Percentiles rank a stretch among this genome's conserved stretches.
Conservation (phyloP, 371 early-diverging fungal genomes). For the Thermomucor indicae-seudaticae region DNA sequence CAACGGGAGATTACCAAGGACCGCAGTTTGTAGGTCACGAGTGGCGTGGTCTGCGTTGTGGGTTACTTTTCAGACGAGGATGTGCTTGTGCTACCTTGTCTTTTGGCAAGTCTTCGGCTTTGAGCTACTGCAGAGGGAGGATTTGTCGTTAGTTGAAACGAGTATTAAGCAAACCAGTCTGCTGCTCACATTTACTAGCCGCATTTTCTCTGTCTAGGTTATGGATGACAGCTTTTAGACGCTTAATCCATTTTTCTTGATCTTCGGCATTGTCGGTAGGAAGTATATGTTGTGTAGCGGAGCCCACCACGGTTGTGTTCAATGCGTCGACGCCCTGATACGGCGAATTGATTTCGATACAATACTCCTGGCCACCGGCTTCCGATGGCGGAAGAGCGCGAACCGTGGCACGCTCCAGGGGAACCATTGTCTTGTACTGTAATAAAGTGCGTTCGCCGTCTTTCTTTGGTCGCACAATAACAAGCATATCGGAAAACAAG, state of each 20-base stretch:
- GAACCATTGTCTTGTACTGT: constrained; percentile 20
- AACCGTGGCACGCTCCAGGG: constrained; percentile 20
- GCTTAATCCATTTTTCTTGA: constrained; percentile 19
- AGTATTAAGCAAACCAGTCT: neutral
- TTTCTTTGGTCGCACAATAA: constrained; percentile 22
- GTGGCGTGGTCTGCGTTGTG: too few species aligned
- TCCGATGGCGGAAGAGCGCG: constrained; percentile 8
- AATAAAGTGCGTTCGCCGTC: constrained; percentile 14
- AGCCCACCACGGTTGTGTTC: constrained; percentile 20
- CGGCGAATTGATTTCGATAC: constrained; percentile 24
- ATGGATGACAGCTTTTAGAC: constrained; percentile 13
- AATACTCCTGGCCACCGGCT: constrained; percentile 5
- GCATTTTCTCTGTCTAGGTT: constrained; percentile 11
- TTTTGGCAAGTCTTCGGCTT: too few species aligned
- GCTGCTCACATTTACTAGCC: constrained; percentile 2
- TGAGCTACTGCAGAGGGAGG: too few species aligned
- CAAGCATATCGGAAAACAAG: constrained; percentile 25
- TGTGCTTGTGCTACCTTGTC: too few species aligned
- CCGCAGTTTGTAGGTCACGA: too few species aligned
- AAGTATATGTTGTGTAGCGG: constrained; percentile 15
- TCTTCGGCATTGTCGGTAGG: constrained; percentile 15
- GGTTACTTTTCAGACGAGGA: too few species aligned
- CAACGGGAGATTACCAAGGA: too few species aligned
- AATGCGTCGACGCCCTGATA: constrained; percentile 24
- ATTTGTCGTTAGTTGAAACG: neutral